These are phyloP conservation scores for Penicilliopsis zonata DNA, from an alignment of 495 filamentous ascomycete genomes.

Conservation along the genomic window DNA sequence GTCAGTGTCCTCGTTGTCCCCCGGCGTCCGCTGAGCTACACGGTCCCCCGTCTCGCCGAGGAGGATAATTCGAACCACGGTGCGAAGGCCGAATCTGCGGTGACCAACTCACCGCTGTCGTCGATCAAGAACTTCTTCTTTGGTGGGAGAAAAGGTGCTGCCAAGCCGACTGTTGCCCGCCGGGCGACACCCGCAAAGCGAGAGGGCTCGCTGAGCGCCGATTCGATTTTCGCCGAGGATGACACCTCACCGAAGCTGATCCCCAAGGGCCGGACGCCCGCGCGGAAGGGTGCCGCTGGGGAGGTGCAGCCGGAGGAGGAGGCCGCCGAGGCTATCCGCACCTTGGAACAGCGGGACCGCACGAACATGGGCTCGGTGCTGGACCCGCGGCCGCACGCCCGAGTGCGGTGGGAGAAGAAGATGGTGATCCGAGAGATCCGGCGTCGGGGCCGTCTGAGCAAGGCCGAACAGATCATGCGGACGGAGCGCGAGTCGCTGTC, in stretches of 20 bases:
- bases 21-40: conserved; percentile 29
- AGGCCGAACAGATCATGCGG: conserved; percentile 47
- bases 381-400: conserved; percentile 55
- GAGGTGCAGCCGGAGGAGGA: conserved; percentile 9
- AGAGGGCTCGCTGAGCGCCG: conserved; percentile 22
- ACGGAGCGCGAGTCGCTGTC: conserved; percentile 59
- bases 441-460: conserved; percentile 52
- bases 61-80: conserved; percentile 12
- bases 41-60: conserved; percentile 17
- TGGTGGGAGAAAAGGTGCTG: conserved; percentile 12
- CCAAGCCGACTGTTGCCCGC: conserved; percentile 18
- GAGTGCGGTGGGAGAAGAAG: conserved; percentile 67
- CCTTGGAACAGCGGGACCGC: conserved; percentile 28
- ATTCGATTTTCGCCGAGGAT: conserved; percentile 34
- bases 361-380: conserved; percentile 41
- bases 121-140: conserved; percentile 29
- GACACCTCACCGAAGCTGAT: conserved; percentile 11
- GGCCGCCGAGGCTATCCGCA: conserved; percentile 1
- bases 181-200: conserved; percentile 20
- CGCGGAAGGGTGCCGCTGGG: conserved; percentile 5
- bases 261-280: conserved; percentile 19
- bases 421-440: conserved; percentile 64
- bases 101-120: conserved; percentile 12
- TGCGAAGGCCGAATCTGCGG: conserved; percentile 7
- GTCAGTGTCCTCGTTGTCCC: conserved; percentile 23